phyloP scores from a whole-genome alignment of 2,329 filamentous ascomycete species.

The Chaetomium globosum region DNA sequence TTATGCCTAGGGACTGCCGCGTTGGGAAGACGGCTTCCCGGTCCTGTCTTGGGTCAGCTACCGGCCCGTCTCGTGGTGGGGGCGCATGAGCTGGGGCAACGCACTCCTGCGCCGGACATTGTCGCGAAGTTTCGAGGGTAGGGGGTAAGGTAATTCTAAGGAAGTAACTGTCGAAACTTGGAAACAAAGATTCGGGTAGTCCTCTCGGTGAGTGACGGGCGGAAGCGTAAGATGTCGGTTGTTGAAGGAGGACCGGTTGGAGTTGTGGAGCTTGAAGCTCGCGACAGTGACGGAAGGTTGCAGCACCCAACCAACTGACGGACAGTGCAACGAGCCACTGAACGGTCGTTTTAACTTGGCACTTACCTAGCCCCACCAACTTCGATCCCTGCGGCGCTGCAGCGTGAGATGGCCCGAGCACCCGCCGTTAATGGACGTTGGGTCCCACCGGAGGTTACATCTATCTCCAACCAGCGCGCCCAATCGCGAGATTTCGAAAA shows the following conservation, averaged over 20 bases:
- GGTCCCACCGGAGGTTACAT: neutral
- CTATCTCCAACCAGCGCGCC: conserved; percentile 21
- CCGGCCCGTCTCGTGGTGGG: conserved; percentile 8
- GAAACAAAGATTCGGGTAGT: neutral
- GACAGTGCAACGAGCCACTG: neutral
- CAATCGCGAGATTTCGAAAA: conserved; percentile 34
- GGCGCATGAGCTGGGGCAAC: conserved; percentile 31
- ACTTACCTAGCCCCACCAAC: conserved; percentile 19
- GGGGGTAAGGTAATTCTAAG: neutral
- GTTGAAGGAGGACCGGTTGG: conserved; percentile 5
- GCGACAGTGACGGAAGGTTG: conserved; percentile 19
- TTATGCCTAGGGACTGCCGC: conserved; percentile 91
- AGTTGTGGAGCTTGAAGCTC: conserved; percentile 32
- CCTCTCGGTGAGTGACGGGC: neutral
- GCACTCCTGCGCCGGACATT: conserved; percentile 49
- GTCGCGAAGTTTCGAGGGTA: conserved; percentile 21
- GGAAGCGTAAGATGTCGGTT: neutral
- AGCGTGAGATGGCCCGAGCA: conserved; percentile 24
- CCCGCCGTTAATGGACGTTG: neutral
- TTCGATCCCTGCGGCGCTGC: neutral
- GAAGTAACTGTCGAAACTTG: neutral
- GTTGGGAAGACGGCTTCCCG: conserved; percentile 97
- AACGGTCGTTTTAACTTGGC: conserved; percentile 1
- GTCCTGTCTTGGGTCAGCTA: conserved; percentile 59
- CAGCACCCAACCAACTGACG: conserved; percentile 17